A percentile compares a stretch with the other conserved stretches of the same genome.
phyloP scores from a whole-genome alignment of 2,329 filamentous ascomycete species.

The Byssothecium circinans region DNA sequence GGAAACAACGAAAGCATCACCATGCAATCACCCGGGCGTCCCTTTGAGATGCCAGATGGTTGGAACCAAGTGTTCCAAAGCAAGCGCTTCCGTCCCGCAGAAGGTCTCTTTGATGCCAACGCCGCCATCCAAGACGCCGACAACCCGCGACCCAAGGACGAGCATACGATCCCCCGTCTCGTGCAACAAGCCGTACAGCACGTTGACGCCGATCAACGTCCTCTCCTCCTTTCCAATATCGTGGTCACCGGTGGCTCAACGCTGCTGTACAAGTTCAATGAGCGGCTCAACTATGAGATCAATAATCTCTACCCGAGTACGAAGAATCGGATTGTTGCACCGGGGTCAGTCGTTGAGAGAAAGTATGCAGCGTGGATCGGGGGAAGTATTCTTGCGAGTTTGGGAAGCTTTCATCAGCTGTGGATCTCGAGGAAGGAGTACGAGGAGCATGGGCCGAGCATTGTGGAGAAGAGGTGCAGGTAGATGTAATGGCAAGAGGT shows the following conservation, averaged over 20 bases:
- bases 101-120: constrained; percentile 88
- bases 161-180: constrained; percentile 80
- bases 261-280: constrained; percentile 87
- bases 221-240: constrained; percentile 81
- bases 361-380: constrained; percentile 96
- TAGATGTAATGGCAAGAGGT: constrained; percentile 42
- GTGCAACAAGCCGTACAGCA: constrained; percentile 75
- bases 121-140: constrained; percentile 63
- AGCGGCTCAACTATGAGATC: constrained; percentile 84
- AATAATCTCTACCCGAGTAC: constrained; percentile 79
- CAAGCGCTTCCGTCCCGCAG: constrained; percentile 82
- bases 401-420: constrained; percentile 99
- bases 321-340: constrained; percentile 84
- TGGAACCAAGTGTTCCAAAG: constrained; percentile 93
- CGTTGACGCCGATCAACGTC: constrained; percentile 86
- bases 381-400: constrained; percentile 88
- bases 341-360: constrained; percentile 82
- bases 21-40: constrained; percentile 72
- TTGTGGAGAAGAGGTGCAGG: constrained; percentile 97
- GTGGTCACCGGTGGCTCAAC: constrained; percentile 89
- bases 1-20: constrained; percentile 73
- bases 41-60: constrained; percentile 96
- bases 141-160: constrained; percentile 61
- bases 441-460: constrained; percentile 85
- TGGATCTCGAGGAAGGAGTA: constrained; percentile 99